Base-by-base conservation (phyloP, 176 grass and related monocot species). In the Aegilops sharonensis region DNA sequence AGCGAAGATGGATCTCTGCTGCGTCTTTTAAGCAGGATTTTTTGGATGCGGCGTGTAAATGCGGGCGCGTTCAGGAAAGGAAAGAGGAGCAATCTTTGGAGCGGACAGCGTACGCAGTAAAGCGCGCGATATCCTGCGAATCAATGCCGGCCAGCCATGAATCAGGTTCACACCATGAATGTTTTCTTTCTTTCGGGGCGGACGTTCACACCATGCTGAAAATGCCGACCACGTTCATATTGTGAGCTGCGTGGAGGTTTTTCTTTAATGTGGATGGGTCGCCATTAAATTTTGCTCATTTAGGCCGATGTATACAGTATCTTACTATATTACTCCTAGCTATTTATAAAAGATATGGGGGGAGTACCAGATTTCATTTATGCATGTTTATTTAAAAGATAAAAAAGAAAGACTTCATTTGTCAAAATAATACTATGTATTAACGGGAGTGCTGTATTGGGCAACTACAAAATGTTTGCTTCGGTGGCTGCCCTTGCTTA, bases 161-260 rank as follows among this genome's bases (percentile, higher is more conserved):
- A 77, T 27, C 32, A 54, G 48, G 13, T 21, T 34, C 31, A 45
- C 70, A 45, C 72, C 43, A 75, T 25, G 42, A 50, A 30, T 45
- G 1, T 50, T 50, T 75, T 75, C 42, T 15, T 18, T 14, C 23
- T 30, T 48, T 75, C 1, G 36, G 37, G 68, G 9, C 2, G 3
- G 43, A 66, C 21, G 78, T 80, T 86, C 88, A 90, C 79, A 82
- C 78, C 14, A 17, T 30, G 9, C 61, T 5, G 78, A 61, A 86
- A 52, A 39, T 23, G 50, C 29, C 36, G 14, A 10, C 9, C 37
- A 5, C 31, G 74, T 88, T 88, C 87, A 88, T 68, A 88, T 30
- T n/a, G n/a, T 21, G 54, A 21, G 54, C 17, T 3, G 8, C 2
- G 7, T 57, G 18, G 54, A 20, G 5, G 54, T 0, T 57, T 21